These are phyloP conservation scores for Phytopythium boreale DNA, from an alignment of 352 stramenopile species.

Conservation along the genomic window DNA sequence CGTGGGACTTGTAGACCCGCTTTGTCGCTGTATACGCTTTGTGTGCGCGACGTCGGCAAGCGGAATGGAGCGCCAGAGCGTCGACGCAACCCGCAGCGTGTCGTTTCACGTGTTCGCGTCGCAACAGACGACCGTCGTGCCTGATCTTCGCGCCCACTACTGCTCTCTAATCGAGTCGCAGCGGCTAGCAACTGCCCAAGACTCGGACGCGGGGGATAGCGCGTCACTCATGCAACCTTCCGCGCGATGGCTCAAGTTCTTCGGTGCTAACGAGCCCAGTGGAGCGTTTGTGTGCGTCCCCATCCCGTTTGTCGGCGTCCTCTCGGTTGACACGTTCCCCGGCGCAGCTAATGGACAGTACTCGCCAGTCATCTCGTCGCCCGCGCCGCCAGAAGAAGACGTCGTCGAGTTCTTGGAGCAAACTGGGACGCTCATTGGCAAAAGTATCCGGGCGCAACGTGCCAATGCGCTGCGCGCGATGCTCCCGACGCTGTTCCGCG, in stretches of 20 bases:
- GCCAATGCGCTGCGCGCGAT: constrained; percentile 16
- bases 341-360: constrained; percentile 54
- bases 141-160: constrained; percentile 32
- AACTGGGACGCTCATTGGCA: constrained; percentile 44
- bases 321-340: constrained; percentile 63
- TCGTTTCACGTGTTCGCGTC: constrained; percentile 52
- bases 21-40: constrained; percentile 52
- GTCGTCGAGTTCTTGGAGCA: constrained; percentile 48
- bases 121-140: constrained; percentile 46
- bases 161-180: neutral
- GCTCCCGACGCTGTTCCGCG: constrained; percentile 44
- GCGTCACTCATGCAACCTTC: neutral
- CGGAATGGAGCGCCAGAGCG: constrained; percentile 39
- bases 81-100: constrained; percentile 38
- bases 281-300: constrained; percentile 64
- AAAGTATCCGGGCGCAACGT: constrained; percentile 31
- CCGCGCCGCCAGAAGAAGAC: constrained; percentile 45
- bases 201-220: neutral
- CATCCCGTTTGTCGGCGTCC: constrained; percentile 65
- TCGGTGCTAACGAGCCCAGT: constrained; percentile 10
- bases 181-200: neutral
- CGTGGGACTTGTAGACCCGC: constrained; percentile 50
- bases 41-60: constrained; percentile 41
- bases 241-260: constrained; percentile 24
- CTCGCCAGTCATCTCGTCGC: constrained; percentile 9